Evolutionary conservation across 352 stramenopile genomes (phyloP), one percentile per base, ranked within the genome.

Genomic region (Globisporangium irregulare): DNA sequence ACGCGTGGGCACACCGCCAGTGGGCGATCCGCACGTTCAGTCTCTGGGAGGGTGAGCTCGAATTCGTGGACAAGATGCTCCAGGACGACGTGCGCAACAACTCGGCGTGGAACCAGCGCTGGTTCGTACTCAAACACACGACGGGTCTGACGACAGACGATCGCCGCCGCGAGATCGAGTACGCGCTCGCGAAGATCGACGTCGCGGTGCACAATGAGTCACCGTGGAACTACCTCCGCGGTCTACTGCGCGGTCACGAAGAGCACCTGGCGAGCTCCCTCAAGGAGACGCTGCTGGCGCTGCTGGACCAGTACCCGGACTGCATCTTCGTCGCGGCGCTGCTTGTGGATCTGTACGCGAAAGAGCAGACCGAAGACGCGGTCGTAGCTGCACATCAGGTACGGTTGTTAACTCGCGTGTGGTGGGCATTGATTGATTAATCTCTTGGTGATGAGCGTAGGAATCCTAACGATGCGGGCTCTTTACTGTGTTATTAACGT

Each of bases 1-100:
- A 99, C 79, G 95, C 96, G 4, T 99, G 98, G 98, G 93, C 92
- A 3, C 96, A 99, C 74, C 91, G 88, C n/a, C 96, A 99, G 77
- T 99, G 93, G 94, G 88, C 97, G 8, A 71, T 98, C 59, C 87
- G 93, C 70, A 87, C 79, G 9, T 95, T 96, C 68, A 46, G 67
- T 6, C 76, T 97, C n/a, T 99, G 93, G 87, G 85, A 97, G 50
- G 82, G 80, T 53, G 98, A 99, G 87, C 79, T 99, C 32, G 82
- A 82, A 46, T 98, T 88, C 68, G 81, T 97, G 46, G 86, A 98
- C 63, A 63, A 75, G 59, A 83, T 99, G 71, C 85, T 99, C 59
- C 55, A 80, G 18, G 63, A 89, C 25, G 98, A 99, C 77, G 81
- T 98, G 38, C 89, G 97, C 61, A 99, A 99, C 79, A 99, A 99